Evolutionary conservation across 495 filamentous ascomycete species (phyloP).

Genomic region (Podospora anserina): DNA sequence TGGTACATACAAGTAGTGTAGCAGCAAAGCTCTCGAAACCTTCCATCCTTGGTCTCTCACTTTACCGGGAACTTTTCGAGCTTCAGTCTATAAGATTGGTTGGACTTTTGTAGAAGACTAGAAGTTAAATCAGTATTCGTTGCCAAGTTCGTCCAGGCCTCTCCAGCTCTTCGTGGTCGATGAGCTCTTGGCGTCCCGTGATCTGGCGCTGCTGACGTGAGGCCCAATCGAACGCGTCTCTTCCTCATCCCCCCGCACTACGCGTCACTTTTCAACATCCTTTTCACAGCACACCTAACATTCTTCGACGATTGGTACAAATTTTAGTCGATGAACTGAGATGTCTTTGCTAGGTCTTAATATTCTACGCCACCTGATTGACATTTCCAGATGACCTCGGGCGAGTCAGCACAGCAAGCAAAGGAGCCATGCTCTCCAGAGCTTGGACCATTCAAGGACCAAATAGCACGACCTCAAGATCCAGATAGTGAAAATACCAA

Average conservation of each 20-base stretch:
- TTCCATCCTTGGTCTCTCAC: too few species aligned
- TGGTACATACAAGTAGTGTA: too few species aligned
- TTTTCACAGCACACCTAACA: neutral
- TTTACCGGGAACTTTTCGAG: too few species aligned
- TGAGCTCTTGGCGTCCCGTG: slow-evolving; percentile 17
- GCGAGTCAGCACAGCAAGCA: slow-evolving; percentile 1
- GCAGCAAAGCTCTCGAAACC: too few species aligned
- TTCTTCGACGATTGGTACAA: neutral
- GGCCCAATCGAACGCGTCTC: slow-evolving; percentile 10
- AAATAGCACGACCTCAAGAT: neutral
- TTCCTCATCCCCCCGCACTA: neutral
- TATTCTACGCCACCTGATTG: neutral
- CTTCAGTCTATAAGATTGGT: too few species aligned
- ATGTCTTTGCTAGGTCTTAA: neutral
- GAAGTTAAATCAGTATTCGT: neutral
- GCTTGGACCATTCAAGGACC: neutral
- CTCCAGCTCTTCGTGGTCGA: too few species aligned
- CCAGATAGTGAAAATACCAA: slow-evolving; percentile 12
- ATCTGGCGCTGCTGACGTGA: slow-evolving; percentile 23
- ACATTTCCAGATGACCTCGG: slow-evolving; percentile 18
- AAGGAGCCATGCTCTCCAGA: neutral
- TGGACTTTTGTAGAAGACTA: too few species aligned
- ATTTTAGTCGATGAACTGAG: neutral
- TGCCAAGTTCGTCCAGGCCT: neutral
- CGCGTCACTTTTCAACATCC: neutral